Conservation (phyloP, 768 basidiomycete genomes). For the Hemileccinum rubropunctum region DNA sequence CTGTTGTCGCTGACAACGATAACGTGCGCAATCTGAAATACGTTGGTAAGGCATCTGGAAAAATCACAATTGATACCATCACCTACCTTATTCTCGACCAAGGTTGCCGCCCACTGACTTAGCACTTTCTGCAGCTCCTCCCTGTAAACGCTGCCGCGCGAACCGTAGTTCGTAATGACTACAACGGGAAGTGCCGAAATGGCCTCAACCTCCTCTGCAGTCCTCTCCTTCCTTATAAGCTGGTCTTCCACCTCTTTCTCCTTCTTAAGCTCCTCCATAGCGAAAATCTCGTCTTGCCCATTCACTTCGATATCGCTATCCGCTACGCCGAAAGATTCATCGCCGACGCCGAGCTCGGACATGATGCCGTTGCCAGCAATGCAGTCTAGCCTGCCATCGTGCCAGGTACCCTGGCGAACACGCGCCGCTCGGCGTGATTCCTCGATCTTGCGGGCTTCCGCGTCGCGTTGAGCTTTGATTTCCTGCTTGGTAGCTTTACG, state of each 20-base stretch:
- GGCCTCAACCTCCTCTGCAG: constrained; percentile 46
- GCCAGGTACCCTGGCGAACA: constrained; percentile 69
- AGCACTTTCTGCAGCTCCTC: constrained; percentile 75
- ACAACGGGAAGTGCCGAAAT: constrained; percentile 78
- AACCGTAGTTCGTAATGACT: constrained; percentile 76
- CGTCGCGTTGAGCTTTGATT: constrained; percentile 37
- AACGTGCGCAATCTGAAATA: constrained; percentile 81
- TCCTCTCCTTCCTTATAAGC: constrained; percentile 27
- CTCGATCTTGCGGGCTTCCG: constrained; percentile 36
- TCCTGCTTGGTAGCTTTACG: constrained; percentile 41
- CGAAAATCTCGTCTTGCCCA: constrained; percentile 4
- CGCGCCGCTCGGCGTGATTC: constrained; percentile 40
- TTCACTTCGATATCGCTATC: constrained; percentile 29
- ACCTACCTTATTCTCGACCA: constrained; percentile 77
- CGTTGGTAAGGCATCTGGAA: not conserved
- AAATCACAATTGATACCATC: not conserved
- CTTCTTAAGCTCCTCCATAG: constrained; percentile 19
- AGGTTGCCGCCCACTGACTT: constrained; percentile 78
- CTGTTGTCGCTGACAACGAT: constrained; percentile 88
- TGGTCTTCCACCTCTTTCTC: constrained; percentile 34
- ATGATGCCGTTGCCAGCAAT: constrained; percentile 86
- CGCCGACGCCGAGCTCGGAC: constrained; percentile 79
- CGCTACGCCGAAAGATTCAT: constrained; percentile 51
- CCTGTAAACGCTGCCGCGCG: constrained; percentile 51
- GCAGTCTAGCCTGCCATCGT: constrained; percentile 84